phyloP scores from a whole-genome alignment of 441 rosid species.

The Breynia disticha region DNA sequence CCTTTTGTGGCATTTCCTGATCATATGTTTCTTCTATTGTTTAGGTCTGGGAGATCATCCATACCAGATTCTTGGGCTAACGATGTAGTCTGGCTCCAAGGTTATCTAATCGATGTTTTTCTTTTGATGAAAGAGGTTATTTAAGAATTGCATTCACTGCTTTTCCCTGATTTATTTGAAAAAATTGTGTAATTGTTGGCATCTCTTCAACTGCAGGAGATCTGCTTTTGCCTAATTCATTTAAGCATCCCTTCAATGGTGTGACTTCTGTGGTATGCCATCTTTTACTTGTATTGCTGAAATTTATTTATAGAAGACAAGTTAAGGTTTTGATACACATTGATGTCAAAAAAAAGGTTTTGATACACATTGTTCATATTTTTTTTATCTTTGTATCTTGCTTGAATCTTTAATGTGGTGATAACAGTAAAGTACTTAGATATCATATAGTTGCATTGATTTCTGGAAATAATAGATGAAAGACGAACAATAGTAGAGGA shows the following conservation, averaged over 20 bases:
- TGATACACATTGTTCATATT: too few relatives aligned
- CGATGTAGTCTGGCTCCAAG: conserved; percentile 69
- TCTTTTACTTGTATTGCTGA: too few relatives aligned
- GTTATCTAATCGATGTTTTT: conserved; percentile 25
- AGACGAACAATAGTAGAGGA: too few relatives aligned
- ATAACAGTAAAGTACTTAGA: too few relatives aligned
- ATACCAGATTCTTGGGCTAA: conserved; percentile 63
- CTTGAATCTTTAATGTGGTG: too few relatives aligned
- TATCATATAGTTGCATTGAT: too few relatives aligned
- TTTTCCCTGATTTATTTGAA: conserved; percentile 4
- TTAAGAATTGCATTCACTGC: conserved; percentile 1
- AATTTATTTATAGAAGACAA: too few relatives aligned
- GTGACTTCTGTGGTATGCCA: conserved; percentile 64
- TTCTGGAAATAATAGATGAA: too few relatives aligned
- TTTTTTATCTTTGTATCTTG: too few relatives aligned
- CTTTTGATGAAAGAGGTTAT: too few relatives aligned
- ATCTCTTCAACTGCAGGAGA: conserved; percentile 36
- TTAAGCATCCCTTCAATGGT: conserved; percentile 66
- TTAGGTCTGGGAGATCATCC: conserved; percentile 81
- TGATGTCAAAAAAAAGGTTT: too few relatives aligned
- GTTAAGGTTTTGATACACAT: too few relatives aligned
- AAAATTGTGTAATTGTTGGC: background rate
- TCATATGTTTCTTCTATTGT: conserved; percentile 6
- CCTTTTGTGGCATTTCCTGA: conserved; percentile 28
- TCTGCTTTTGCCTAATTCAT: conserved; percentile 61